These are phyloP conservation scores for Suillus americanus DNA, from an alignment of 768 basidiomycete genomes.

Conservation along the genomic window DNA sequence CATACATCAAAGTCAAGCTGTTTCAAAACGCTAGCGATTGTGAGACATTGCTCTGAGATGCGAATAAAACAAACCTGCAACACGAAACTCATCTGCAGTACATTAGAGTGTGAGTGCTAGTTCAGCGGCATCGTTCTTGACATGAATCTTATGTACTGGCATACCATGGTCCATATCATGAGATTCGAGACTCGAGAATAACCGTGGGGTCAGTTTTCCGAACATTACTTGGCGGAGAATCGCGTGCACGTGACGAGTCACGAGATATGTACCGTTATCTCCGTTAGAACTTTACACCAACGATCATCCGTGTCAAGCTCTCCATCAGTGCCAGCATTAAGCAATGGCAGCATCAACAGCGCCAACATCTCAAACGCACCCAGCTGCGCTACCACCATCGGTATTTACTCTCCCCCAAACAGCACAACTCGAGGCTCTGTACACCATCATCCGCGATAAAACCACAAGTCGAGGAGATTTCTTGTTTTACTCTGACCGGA, in stretches of 20 bases:
- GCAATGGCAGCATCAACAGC: conserved; percentile 16
- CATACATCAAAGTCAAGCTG: background rate
- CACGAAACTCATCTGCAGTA: background rate
- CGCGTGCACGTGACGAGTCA: background rate
- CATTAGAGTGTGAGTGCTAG: background rate
- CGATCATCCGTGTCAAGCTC: background rate
- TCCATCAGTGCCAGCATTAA: conserved; percentile 8
- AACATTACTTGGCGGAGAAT: background rate
- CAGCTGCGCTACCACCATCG: conserved; percentile 61
- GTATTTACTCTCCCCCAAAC: conserved; percentile 91
- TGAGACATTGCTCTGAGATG: background rate
- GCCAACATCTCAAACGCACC: conserved; percentile 34
- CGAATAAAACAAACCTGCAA: background rate
- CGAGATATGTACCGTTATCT: no score
- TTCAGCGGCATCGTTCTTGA: background rate
- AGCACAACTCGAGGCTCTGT: conserved; percentile 90
- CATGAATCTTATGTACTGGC: background rate
- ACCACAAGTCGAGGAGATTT: conserved; percentile 91
- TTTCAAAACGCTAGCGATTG: background rate
- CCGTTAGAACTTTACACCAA: background rate
- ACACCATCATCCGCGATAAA: conserved; percentile 92
- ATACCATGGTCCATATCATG: background rate
- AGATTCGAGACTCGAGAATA: no score
- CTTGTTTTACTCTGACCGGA: conserved; percentile 91
- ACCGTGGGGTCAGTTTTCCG: no score